Evolutionary conservation across 1,284 basidiomycete species (phyloP).

Genomic region (Sanghuangporus weigelae): DNA sequence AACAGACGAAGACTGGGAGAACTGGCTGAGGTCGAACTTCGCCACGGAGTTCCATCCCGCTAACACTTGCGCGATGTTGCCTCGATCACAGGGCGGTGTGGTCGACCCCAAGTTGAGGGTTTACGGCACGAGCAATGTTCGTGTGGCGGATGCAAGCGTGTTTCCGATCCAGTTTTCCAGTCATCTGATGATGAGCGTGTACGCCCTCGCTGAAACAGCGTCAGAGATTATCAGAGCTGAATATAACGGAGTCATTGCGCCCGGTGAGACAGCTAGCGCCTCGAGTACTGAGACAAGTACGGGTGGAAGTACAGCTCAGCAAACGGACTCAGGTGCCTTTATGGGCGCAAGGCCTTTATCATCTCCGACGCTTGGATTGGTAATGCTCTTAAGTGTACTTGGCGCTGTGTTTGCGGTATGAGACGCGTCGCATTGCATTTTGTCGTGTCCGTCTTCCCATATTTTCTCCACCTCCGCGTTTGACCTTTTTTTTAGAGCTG

Average conservation of each 20-base stretch:
- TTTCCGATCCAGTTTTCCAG: constrained; percentile 49
- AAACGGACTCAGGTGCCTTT: background rate
- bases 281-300: background rate
- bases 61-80: constrained; percentile 61
- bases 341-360: background rate
- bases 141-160: constrained; percentile 49
- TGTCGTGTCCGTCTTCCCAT: background rate
- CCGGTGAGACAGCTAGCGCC: background rate
- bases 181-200: constrained; percentile 53
- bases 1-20: constrained; percentile 43
- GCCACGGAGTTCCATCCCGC: constrained; percentile 52
- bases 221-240: constrained; percentile 9
- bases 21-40: constrained; percentile 36
- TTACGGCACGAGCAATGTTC: constrained; percentile 54
- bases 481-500: background rate
- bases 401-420: background rate
- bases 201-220: constrained; percentile 47
- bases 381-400: background rate
- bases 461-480: background rate
- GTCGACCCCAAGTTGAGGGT: constrained; percentile 59
- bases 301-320: background rate
- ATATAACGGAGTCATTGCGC: background rate
- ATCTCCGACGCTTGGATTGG: background rate
- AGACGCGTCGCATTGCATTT: background rate
- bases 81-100: constrained; percentile 55